A percentile compares a stretch with the other conserved stretches of the same genome.
phyloP scores from a whole-genome alignment of 768 basidiomycete species.

The Rhizopogon roseolus region DNA sequence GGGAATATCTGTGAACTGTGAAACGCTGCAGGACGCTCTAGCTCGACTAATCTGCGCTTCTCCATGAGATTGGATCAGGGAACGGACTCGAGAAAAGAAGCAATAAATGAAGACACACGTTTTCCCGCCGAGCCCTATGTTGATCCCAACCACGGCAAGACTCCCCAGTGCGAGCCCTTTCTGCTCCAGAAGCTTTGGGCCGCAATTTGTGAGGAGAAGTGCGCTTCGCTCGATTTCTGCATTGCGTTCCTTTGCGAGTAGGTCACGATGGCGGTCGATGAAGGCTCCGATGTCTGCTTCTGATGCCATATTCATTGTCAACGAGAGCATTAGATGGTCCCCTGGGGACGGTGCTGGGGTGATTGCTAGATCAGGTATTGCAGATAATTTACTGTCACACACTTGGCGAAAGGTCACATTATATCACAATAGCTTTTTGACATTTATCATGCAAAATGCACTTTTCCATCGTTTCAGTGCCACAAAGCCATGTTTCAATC shows the following conservation, averaged over 20 bases:
- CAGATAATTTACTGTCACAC: no score
- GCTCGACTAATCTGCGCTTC: constrained; percentile 71
- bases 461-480: no score
- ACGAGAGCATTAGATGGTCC: neutral
- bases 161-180: constrained; percentile 78
- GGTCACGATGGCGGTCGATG: constrained; percentile 57
- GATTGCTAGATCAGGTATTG: no score
- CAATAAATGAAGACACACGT: constrained; percentile 45
- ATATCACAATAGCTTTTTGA: no score
- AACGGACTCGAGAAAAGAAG: neutral
- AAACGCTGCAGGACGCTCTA: constrained; percentile 80
- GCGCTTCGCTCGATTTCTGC: constrained; percentile 83
- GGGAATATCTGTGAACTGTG: constrained; percentile 70
- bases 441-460: no score
- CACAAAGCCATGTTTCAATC: no score
- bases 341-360: no score
- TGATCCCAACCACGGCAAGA: constrained; percentile 65
- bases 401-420: no score
- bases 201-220: constrained; percentile 76
- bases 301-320: constrained; percentile 7
- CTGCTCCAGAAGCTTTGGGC: constrained; percentile 81
- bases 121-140: constrained; percentile 88
- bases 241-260: constrained; percentile 69
- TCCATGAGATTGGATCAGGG: constrained; percentile 18
- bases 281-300: constrained; percentile 45